phyloP scores from a whole-genome alignment of 2,329 filamentous ascomycete genomes.

The Balansia obtecta region DNA sequence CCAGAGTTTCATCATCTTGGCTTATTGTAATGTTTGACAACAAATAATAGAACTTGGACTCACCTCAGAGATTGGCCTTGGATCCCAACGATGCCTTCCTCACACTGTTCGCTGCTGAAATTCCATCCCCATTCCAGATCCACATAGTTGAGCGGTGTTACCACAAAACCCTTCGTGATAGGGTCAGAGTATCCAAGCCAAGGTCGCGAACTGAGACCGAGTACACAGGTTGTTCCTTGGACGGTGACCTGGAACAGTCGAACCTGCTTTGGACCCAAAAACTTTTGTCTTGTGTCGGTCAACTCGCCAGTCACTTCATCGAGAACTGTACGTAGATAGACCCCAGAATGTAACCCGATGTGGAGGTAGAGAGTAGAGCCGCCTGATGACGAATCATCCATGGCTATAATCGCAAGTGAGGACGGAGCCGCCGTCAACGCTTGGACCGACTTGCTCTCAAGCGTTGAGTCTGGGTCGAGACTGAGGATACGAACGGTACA shows the following conservation, averaged over 20 bases:
- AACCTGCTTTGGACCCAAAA: slow-evolving; percentile 81
- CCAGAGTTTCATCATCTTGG: slow-evolving; percentile 52
- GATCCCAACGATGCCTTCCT: slow-evolving; percentile 88
- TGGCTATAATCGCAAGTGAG: slow-evolving; percentile 80
- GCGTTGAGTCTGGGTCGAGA: slow-evolving; percentile 75
- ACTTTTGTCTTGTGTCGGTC: slow-evolving; percentile 87
- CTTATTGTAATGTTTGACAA: slow-evolving; percentile 24
- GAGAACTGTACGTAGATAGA: slow-evolving; percentile 88
- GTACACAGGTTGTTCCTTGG: slow-evolving; percentile 68
- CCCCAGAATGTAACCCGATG: slow-evolving; percentile 88
- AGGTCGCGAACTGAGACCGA: slow-evolving; percentile 85
- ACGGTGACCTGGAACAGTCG: slow-evolving; percentile 87
- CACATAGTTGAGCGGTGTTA: slow-evolving; percentile 82
- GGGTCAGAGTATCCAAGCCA: slow-evolving; percentile 92
- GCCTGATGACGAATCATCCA: slow-evolving; percentile 86
- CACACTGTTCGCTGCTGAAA: slow-evolving; percentile 89
- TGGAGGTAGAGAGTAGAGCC: slow-evolving; percentile 87
- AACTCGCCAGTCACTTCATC: slow-evolving; percentile 94
- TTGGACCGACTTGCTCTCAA: slow-evolving; percentile 91
- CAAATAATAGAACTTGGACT: slow-evolving; percentile 13
- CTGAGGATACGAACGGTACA: slow-evolving; percentile 89
- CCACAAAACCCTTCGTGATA: slow-evolving; percentile 75
- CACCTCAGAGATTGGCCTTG: slow-evolving; percentile 82
- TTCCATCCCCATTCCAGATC: slow-evolving; percentile 91
- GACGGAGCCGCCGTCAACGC: slow-evolving; percentile 84